Evolutionary conservation across 129 eudicot species (phyloP), one percentile per base, ranked within the genome.

Genomic region (Erigeron canadensis): DNA sequence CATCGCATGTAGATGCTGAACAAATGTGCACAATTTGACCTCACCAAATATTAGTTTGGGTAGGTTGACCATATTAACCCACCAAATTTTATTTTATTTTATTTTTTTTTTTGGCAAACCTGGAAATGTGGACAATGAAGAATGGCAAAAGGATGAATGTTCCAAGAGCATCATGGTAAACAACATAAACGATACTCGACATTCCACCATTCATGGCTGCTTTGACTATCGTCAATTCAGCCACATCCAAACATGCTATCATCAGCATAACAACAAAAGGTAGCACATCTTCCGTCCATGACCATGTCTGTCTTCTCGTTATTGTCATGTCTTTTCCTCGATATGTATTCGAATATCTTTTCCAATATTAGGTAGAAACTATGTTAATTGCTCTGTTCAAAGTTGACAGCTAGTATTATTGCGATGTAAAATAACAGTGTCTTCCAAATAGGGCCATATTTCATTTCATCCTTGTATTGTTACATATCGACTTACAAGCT

Each of bases 101-200:
- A n/a, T n/a, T n/a, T 28, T 28, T 28, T 28, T 28, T 28, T 28
- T 28, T 28, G 6, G 61, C 50, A 56, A 34, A 82, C 83, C 80
- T 78, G 59, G 64, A n/a, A 62, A 40, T 58, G n/a, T 51, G 74
- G 22, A 64, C 15, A 56, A 83, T 68, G 79, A 76, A 72, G 40
- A 75, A 72, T n/a, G 84, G 87, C 43, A 83, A 71, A 64, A 83
- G 84, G 38, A 83, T 15, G 12, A 76, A 15, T 41, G 80, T 67
- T 42, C 73, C 87, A 38, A 83, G 77, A 38, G 77, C 71, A 11
- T 72, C 16, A 47, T 72, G 75, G 64, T 76, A 83, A 69, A 80
- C 73, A 34, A 81, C 43, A 39, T 55, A 81, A 19, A 70, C 73
- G 5, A 69, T 50, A 48, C 63, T 69, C 21, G 44, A 55, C 88